phyloP scores from a whole-genome alignment of 1,284 basidiomycete species.

The Heterobasidion parviporum region DNA sequence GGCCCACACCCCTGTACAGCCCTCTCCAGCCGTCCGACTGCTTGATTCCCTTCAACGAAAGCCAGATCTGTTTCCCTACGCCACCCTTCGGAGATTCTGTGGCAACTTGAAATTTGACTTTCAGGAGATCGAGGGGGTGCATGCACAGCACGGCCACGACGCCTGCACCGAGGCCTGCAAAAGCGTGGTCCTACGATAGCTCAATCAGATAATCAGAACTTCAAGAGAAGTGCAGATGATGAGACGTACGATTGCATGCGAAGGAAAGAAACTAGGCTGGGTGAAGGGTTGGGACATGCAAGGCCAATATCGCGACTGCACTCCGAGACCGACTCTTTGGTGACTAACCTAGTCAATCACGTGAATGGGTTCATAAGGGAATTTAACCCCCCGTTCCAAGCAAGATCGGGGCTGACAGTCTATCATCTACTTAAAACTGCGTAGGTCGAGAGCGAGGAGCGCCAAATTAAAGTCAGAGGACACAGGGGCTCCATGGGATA shows the following conservation, averaged over 20 bases:
- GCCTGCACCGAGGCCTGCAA: conserved; percentile 90
- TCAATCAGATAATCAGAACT: conserved; percentile 1
- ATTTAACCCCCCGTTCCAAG: too few species aligned
- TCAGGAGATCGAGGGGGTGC: conserved; percentile 96
- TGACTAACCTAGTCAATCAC: background rate
- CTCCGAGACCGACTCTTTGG: background rate
- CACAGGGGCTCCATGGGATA: too few species aligned
- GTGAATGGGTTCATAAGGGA: too few species aligned
- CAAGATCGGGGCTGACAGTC: too few species aligned
- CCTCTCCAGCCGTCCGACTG: conserved; percentile 75
- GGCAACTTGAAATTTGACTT: conserved; percentile 92
- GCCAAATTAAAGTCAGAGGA: too few species aligned
- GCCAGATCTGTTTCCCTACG: conserved; percentile 75
- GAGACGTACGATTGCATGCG: conserved; percentile 50
- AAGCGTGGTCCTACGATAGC: conserved; percentile 75
- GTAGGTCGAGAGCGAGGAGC: too few species aligned
- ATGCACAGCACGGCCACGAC: conserved; percentile 91
- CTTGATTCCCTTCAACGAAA: conserved; percentile 69
- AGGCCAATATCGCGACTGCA: background rate
- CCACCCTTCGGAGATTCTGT: conserved; percentile 55
- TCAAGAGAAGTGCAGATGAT: background rate
- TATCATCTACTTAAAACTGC: too few species aligned
- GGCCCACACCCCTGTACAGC: conserved; percentile 84
- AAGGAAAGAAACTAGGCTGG: conserved; percentile 62
- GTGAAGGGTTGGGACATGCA: conserved; percentile 5